phyloP scores from a whole-genome alignment of 257 asterid genomes.

The Rhazya stricta region DNA sequence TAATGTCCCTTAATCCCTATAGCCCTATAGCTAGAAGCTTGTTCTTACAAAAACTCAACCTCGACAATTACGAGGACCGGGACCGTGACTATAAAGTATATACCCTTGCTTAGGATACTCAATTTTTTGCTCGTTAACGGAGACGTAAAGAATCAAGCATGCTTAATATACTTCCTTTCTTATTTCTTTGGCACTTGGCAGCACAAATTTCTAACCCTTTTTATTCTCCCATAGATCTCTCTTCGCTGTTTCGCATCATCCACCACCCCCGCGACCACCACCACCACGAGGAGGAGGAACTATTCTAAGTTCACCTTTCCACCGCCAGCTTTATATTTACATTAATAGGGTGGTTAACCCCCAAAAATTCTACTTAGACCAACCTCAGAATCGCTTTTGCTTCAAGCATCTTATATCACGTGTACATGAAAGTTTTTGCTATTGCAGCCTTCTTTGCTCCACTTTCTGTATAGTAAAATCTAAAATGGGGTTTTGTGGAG shows the following conservation, averaged over 20 bases:
- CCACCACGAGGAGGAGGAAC: constrained; percentile 3
- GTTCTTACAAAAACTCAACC: background rate
- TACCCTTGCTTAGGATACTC: constrained; percentile 22
- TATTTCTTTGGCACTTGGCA: constrained; percentile 11
- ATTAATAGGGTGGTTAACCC: constrained; percentile 17
- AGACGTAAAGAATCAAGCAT: constrained; percentile 27
- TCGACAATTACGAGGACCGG: background rate
- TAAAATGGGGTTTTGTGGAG: constrained; percentile 7
- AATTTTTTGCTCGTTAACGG: constrained; percentile 18
- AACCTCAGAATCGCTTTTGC: constrained; percentile 19
- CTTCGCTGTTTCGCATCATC: background rate
- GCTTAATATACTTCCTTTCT: constrained; percentile 8
- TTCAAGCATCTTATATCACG: constrained; percentile 43
- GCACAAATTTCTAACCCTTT: constrained; percentile 21
- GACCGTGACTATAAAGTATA: background rate
- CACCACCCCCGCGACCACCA: background rate
- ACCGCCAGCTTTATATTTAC: constrained; percentile 8
- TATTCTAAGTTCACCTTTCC: constrained; percentile 21
- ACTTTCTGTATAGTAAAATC: constrained; percentile 15
- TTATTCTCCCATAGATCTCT: background rate
- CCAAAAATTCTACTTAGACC: constrained; percentile 27
- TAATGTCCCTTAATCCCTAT: no score
- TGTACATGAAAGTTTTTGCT: constrained; percentile 14
- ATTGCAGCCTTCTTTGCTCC: constrained; percentile 21
- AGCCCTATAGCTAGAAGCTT: no score